These are phyloP conservation scores for Hericium alpestre DNA, from an alignment of 768 basidiomycete species.

Conservation along the genomic window DNA sequence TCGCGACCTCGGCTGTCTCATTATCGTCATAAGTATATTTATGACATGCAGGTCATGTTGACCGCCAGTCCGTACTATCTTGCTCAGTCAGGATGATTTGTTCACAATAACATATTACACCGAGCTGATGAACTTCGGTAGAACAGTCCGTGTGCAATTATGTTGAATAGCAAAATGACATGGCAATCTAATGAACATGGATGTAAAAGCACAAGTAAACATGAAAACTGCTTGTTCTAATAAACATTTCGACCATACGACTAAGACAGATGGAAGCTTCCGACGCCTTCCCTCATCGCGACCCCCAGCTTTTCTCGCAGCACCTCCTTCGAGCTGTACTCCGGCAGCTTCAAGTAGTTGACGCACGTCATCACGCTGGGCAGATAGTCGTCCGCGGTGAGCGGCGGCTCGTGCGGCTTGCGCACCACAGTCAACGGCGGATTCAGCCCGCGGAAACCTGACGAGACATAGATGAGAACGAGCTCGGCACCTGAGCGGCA, in stretches of 20 bases:
- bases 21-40: no score
- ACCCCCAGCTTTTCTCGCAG: constrained; percentile 74
- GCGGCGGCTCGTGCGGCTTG: constrained; percentile 87
- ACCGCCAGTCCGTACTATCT: no score
- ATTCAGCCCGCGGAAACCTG: constrained; percentile 90
- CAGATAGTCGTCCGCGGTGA: constrained; percentile 87
- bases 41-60: no score
- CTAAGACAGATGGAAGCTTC: constrained; percentile 94
- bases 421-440: constrained; percentile 93
- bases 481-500: background rate
- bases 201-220: constrained; percentile 5
- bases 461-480: constrained; percentile 1
- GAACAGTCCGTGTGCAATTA: constrained; percentile 25
- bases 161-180: background rate
- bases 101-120: no score
- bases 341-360: constrained; percentile 91
- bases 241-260: constrained; percentile 12
- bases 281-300: constrained; percentile 90
- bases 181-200: constrained; percentile 4
- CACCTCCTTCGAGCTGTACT: constrained; percentile 80
- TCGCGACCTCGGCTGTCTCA: no score
- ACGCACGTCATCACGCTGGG: constrained; percentile 99
- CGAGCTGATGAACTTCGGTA: constrained; percentile 18
- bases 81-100: no score
- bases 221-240: background rate